phyloP scores from a whole-genome alignment of 2,329 filamentous ascomycete species.

The Grosmannia huntii region DNA sequence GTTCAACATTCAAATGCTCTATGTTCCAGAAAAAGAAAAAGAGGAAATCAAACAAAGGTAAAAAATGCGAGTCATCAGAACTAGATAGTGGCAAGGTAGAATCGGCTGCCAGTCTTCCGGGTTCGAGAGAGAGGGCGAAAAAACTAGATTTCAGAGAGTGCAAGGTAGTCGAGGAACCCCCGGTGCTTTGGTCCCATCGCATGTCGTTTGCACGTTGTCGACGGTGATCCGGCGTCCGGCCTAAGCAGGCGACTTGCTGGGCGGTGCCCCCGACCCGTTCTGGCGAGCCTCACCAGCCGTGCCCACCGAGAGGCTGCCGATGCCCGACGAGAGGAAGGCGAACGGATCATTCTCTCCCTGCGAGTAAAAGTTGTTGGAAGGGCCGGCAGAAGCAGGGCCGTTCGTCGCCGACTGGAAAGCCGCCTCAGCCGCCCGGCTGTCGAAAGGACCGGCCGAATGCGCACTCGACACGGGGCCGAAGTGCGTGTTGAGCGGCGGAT shows the following conservation, averaged over 20 bases:
- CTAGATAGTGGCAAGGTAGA: conserved; percentile 9
- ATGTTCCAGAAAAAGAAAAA: conserved; percentile 5
- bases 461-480: conserved; percentile 65
- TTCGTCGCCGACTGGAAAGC: conserved; percentile 86
- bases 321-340: conserved; percentile 63
- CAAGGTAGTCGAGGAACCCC: not conserved
- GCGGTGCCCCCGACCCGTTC: conserved; percentile 44
- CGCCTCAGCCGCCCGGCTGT: conserved; percentile 84
- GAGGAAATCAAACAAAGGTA: conserved; percentile 2
- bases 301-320: conserved; percentile 60
- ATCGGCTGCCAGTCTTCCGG: not conserved
- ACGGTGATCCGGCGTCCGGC: not conserved
- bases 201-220: not conserved
- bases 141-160: not conserved
- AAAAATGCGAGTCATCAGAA: conserved; percentile 10
- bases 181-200: not conserved
- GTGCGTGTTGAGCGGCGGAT: conserved; percentile 71
- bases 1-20: conserved; percentile 3
- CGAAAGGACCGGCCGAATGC: conserved; percentile 77
- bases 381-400: conserved; percentile 62
- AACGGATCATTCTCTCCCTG: conserved; percentile 62
- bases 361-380: conserved; percentile 59
- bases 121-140: not conserved
- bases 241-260: conserved; percentile 49
- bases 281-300: conserved; percentile 46